Percentiles rank a stretch among this genome's conserved stretches.
These are phyloP conservation scores for Tubosaeta brunneosetosa DNA, from an alignment of 768 basidiomycete species.

Conservation along the genomic window DNA sequence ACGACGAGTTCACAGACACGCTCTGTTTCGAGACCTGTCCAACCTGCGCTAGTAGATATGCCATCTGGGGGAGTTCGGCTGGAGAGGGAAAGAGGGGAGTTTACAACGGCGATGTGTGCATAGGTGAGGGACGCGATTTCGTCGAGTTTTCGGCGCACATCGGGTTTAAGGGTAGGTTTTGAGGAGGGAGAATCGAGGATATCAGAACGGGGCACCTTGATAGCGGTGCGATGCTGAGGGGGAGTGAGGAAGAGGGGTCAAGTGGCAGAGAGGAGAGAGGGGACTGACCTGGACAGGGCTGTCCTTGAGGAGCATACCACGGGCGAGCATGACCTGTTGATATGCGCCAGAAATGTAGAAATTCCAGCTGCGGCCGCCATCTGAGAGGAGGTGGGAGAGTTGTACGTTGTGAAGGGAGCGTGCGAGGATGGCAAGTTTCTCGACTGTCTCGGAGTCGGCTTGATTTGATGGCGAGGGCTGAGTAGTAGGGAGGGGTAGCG, in stretches of 20 bases:
- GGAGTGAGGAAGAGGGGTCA: constrained; percentile 14
- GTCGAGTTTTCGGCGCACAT: constrained; percentile 82
- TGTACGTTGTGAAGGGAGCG: constrained; percentile 80
- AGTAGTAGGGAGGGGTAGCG: constrained; percentile 37
- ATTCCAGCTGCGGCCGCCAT: constrained; percentile 71
- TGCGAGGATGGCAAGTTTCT: constrained; percentile 74
- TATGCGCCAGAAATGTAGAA: constrained; percentile 89
- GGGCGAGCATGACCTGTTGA: constrained; percentile 87
- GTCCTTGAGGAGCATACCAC: constrained; percentile 86
- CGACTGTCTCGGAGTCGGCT: constrained; percentile 68
- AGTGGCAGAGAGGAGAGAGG: neutral
- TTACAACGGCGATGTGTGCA: constrained; percentile 92
- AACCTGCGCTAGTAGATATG: constrained; percentile 70
- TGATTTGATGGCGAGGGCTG: constrained; percentile 32
- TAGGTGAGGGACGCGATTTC: constrained; percentile 91
- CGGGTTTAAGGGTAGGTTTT: constrained; percentile 74
- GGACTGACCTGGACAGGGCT: constrained; percentile 72
- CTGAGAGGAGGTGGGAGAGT: constrained; percentile 70
- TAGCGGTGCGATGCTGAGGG: constrained; percentile 70
- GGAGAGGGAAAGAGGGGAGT: constrained; percentile 70
- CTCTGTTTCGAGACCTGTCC: constrained; percentile 91
- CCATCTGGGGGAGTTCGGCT: constrained; percentile 75
- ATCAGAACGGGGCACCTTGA: constrained; percentile 90
- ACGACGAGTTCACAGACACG: constrained; percentile 90
- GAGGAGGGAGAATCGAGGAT: constrained; percentile 82